Evolutionary conservation across 345 rosid genomes (phyloP).

Genomic region (Gossypioides kirkii): DNA sequence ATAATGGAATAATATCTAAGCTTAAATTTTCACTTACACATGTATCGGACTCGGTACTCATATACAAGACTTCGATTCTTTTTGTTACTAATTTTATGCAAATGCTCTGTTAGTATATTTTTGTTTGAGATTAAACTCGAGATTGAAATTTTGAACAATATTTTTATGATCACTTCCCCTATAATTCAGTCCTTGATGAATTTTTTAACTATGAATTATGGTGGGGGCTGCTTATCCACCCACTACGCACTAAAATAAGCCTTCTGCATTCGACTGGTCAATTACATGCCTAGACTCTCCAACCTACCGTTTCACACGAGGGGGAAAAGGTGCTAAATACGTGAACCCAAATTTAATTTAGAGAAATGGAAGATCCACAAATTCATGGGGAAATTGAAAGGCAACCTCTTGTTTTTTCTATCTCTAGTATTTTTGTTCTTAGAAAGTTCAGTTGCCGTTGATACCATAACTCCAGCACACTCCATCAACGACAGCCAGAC

Average conservation of each 20-base stretch:
- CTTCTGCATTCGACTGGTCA: not conserved
- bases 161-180: too few species aligned
- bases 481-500: constrained; percentile 15
- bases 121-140: not conserved
- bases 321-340: not conserved
- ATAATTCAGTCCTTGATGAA: too few species aligned
- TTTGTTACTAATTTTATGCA: not conserved
- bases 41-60: not conserved
- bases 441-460: constrained; percentile 15
- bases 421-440: not conserved
- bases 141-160: not conserved
- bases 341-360: not conserved
- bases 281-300: not conserved
- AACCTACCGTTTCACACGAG: not conserved
- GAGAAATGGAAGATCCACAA: constrained; percentile 7
- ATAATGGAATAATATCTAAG: not conserved
- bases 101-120: too few species aligned
- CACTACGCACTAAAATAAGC: constrained; percentile 10
- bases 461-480: constrained; percentile 7
- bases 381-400: constrained; percentile 6
- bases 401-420: not conserved
- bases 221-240: not conserved
- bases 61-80: not conserved
- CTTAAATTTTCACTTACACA: too few species aligned
- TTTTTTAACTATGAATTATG: not conserved